Evolutionary conservation across 345 rosid genomes (phyloP).

Genomic region (Populus pruinosa): DNA sequence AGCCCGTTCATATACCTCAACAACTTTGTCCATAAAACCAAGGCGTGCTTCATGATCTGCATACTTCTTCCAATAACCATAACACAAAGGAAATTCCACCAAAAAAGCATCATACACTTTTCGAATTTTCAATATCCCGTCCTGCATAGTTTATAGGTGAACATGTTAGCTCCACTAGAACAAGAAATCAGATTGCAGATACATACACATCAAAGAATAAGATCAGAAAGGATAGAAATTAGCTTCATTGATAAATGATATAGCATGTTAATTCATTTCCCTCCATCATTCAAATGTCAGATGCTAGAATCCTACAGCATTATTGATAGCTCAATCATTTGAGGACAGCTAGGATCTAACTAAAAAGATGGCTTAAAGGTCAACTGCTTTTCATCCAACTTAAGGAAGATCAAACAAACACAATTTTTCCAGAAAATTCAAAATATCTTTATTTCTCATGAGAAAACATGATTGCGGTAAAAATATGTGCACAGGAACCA

Average conservation of each 20-base stretch:
- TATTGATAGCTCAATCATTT: background rate
- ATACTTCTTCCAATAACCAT: slow-evolving; percentile 99
- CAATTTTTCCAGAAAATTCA: background rate
- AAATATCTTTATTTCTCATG: background rate
- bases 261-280: background rate
- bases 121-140: slow-evolving; percentile 67
- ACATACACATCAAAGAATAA: background rate
- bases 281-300: background rate
- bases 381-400: background rate
- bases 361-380: background rate
- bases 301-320: background rate
- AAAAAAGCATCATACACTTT: slow-evolving; percentile 87
- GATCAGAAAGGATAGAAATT: background rate
- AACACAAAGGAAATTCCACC: slow-evolving; percentile 91
- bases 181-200: background rate
- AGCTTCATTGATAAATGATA: background rate
- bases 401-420: background rate
- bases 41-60: slow-evolving; percentile 91
- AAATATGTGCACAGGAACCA: background rate
- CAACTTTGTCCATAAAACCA: slow-evolving; percentile 87
- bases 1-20: slow-evolving; percentile 94
- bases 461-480: background rate
- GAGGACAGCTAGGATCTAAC: background rate
- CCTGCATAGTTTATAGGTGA: slow-evolving; percentile 43
- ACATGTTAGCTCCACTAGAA: slow-evolving; percentile 16